Percentiles rank a stretch among this genome's conserved stretches.
These are phyloP conservation scores for Aspergillus hancockii DNA, from an alignment of 495 filamentous ascomycete species.

Conservation along the genomic window DNA sequence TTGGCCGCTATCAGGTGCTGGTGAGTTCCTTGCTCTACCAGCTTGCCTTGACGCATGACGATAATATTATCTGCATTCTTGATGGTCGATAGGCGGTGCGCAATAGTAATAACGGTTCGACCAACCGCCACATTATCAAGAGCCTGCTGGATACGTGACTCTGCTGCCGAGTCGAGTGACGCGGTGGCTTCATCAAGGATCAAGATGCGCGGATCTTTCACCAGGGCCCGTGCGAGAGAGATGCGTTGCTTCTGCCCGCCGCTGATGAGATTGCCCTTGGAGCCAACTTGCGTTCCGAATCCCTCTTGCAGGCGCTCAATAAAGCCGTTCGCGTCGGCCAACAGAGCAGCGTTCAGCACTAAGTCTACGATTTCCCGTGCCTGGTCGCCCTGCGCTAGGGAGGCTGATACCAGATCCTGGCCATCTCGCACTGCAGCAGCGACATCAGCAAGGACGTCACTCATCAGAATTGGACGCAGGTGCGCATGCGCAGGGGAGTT, in stretches of 20 bases:
- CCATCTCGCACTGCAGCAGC: constrained; percentile 37
- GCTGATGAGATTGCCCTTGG: constrained; percentile 58
- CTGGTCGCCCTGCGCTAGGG: constrained; percentile 30
- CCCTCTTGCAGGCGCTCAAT: constrained; percentile 52
- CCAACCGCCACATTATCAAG: constrained; percentile 48
- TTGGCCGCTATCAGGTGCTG: constrained; percentile 35
- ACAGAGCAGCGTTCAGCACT: constrained; percentile 38
- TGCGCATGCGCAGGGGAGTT: constrained; percentile 53
- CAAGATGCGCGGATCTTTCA: constrained; percentile 76
- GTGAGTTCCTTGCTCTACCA: constrained; percentile 59
- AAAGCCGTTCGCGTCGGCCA: constrained; percentile 47
- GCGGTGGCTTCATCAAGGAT: constrained; percentile 85
- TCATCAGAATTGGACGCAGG: constrained; percentile 33
- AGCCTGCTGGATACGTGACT: constrained; percentile 53
- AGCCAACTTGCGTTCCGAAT: constrained; percentile 53
- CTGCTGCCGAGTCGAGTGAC: constrained; percentile 53
- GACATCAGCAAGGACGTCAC: constrained; percentile 32
- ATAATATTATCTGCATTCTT: constrained; percentile 67
- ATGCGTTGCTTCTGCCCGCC: constrained; percentile 66
- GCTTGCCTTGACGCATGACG: constrained; percentile 55
- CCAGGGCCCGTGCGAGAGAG: constrained; percentile 68
- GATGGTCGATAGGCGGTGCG: constrained; percentile 49
- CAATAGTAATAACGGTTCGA: constrained; percentile 49
- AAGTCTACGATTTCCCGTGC: constrained; percentile 41
- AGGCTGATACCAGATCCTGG: constrained; percentile 32